Percentiles rank a stretch among this genome's conserved stretches.
These are phyloP conservation scores for Begonia fuchsioides DNA, from an alignment of 306 rosid species.

Conservation along the genomic window DNA sequence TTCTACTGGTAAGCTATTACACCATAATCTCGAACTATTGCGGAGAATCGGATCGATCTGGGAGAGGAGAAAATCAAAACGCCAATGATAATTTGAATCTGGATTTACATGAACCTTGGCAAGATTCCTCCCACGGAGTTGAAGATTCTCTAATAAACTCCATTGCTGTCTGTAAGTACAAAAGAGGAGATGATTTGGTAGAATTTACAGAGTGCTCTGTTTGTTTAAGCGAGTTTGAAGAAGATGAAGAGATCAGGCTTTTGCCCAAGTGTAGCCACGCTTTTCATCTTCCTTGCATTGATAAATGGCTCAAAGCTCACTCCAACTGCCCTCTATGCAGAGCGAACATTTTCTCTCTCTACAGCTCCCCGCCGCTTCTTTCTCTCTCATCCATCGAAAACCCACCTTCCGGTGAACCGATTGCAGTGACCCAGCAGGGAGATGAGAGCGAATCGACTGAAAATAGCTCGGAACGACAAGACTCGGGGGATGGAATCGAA, in stretches of 20 bases:
- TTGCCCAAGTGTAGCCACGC: constrained; percentile 89
- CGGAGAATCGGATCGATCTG: constrained; percentile 20
- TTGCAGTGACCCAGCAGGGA: constrained; percentile 16
- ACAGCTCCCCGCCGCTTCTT: constrained; percentile 18
- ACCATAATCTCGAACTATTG: constrained; percentile 76
- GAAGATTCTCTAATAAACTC: constrained; percentile 70
- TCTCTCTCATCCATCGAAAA: constrained; percentile 6
- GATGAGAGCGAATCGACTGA: constrained; percentile 8
- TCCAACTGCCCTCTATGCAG: constrained; percentile 89
- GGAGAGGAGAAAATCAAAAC: constrained; percentile 13
- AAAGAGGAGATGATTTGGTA: constrained; percentile 50
- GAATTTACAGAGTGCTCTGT: constrained; percentile 72
- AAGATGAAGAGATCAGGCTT: constrained; percentile 50
- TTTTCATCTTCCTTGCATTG: constrained; percentile 79
- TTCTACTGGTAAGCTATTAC: constrained; percentile 76
- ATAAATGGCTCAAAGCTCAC: constrained; percentile 87
- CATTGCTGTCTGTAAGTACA: constrained; percentile 61
- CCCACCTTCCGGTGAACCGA: constrained; percentile 19
- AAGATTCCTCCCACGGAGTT: constrained; percentile 38
- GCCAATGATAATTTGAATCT: constrained; percentile 29
- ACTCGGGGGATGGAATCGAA: constrained; percentile 25
- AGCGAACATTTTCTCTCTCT: constrained; percentile 34
- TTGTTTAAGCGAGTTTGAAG: constrained; percentile 81
- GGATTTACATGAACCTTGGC: constrained; percentile 65
- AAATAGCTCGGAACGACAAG: constrained; percentile 16